Percentiles rank a stretch among this genome's conserved stretches.
These are phyloP conservation scores for Tilletia horrida DNA, from an alignment of 1,284 basidiomycete genomes.

Conservation along the genomic window DNA sequence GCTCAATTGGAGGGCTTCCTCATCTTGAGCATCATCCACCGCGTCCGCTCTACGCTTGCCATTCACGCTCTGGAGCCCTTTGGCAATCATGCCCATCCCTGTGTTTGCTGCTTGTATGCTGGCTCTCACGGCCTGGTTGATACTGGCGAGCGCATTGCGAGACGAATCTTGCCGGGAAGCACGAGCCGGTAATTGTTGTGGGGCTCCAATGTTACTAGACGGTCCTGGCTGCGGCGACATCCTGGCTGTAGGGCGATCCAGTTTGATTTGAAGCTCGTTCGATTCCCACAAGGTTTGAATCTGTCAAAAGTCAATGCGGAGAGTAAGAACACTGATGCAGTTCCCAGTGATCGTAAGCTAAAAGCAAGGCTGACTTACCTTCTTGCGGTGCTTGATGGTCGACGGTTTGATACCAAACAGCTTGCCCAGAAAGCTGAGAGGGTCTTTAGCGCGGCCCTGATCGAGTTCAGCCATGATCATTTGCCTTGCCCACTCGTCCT, in stretches of 20 bases:
- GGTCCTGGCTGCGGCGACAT: conserved; percentile 6
- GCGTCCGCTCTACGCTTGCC: not conserved
- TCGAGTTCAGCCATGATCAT: conserved; percentile 24
- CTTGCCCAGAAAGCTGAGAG: conserved; percentile 71
- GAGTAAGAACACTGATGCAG: not conserved
- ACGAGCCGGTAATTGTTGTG: not conserved
- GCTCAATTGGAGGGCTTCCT: not conserved
- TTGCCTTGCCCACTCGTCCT: conserved; percentile 23
- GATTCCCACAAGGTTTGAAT: conserved; percentile 8
- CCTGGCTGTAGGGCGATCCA: not conserved
- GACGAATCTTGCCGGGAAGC: not conserved
- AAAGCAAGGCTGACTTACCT: not conserved
- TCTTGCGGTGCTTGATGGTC: conserved; percentile 59
- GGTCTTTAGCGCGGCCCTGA: conserved; percentile 39
- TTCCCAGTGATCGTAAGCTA: not conserved
- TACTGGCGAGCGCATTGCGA: not conserved
- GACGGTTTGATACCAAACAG: conserved; percentile 80
- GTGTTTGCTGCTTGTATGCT: not conserved
- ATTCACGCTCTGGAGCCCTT: not conserved
- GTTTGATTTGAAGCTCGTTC: conserved; percentile 12
- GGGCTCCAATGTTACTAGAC: not conserved
- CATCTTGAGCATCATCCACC: not conserved
- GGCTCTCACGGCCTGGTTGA: not conserved
- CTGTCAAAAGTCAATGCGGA: not conserved
- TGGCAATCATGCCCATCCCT: not conserved